Conservation (phyloP, 163 green algal genomes). For the Scenedesmus sp. region DNA sequence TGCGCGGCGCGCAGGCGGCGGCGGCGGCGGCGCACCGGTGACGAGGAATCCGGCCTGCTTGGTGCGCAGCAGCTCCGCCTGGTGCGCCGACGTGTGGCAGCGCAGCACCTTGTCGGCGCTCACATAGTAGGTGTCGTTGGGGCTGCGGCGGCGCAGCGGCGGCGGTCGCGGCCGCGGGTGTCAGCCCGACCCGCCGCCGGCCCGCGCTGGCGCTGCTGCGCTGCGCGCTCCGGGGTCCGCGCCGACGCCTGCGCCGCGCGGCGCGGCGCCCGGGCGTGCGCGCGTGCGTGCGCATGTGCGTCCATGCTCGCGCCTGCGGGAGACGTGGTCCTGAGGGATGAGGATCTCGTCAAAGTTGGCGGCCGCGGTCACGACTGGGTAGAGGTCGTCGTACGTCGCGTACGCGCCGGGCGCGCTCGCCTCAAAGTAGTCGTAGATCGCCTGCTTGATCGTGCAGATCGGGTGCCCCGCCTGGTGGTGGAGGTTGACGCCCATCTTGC, state of each 20-base stretch:
- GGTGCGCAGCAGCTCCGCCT: slow-evolving; percentile 90
- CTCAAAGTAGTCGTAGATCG: slow-evolving; percentile 97
- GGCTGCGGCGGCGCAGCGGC: too few relatives aligned
- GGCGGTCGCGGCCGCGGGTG: too few relatives aligned
- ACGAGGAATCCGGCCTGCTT: slow-evolving; percentile 83
- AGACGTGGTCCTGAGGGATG: slow-evolving; percentile 93
- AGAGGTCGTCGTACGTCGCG: slow-evolving; percentile 90
- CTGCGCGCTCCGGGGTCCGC: too few relatives aligned
- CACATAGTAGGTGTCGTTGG: slow-evolving; percentile 99
- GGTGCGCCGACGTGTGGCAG: slow-evolving; percentile 98
- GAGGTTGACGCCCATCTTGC: slow-evolving; percentile 94
- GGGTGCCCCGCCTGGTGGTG: slow-evolving; percentile 90
- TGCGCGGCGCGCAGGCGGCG: too few relatives aligned
- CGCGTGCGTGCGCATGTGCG: too few relatives aligned
- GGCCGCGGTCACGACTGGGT: slow-evolving; percentile 87
- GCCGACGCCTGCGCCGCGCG: too few relatives aligned
- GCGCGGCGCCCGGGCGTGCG: too few relatives aligned
- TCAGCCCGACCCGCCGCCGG: too few relatives aligned
- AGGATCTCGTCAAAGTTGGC: slow-evolving; percentile 99
- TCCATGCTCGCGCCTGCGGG: too few relatives aligned
- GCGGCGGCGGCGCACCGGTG: slow-evolving; percentile 61
- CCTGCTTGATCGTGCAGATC: slow-evolving; percentile 95
- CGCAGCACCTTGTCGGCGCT: slow-evolving; percentile 84
- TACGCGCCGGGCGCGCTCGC: slow-evolving; percentile 65
- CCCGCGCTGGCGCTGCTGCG: too few relatives aligned